A percentile compares a stretch with the other conserved stretches of the same genome.
Evolutionary conservation across 2,329 filamentous ascomycete species (phyloP).

Genomic region (Diaporthe humulicola): DNA sequence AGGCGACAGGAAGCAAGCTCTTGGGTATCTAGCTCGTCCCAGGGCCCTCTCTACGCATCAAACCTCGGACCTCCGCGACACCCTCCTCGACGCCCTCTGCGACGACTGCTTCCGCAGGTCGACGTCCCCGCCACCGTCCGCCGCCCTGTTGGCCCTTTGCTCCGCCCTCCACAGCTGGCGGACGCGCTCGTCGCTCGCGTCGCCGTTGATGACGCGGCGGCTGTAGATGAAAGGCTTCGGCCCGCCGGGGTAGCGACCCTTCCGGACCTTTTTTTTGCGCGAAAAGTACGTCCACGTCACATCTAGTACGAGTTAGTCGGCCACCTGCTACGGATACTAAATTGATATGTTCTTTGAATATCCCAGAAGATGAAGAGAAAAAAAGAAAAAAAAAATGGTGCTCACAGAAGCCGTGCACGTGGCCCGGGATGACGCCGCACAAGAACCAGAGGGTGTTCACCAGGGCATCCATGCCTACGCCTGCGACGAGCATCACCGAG

Average conservation of each 20-base stretch:
- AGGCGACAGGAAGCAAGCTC: background rate
- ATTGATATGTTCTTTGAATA: too few species aligned
- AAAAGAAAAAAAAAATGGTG: too few species aligned
- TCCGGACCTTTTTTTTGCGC: constrained; percentile 36
- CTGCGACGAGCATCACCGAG: constrained; percentile 47
- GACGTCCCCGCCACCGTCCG: background rate
- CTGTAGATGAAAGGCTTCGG: constrained; percentile 37
- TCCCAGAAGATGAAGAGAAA: too few species aligned
- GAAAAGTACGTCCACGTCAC: constrained; percentile 39
- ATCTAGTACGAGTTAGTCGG: too few species aligned
- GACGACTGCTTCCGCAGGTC: constrained; percentile 15
- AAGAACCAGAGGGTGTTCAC: constrained; percentile 56
- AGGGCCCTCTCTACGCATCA: background rate
- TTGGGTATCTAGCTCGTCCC: background rate
- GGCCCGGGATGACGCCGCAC: constrained; percentile 39
- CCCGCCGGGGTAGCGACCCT: constrained; percentile 37
- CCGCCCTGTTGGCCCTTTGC: constrained; percentile 20
- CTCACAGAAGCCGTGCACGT: constrained; percentile 39
- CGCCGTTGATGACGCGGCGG: constrained; percentile 35
- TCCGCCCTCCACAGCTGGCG: constrained; percentile 34
- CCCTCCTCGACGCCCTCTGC: background rate
- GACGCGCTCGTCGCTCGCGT: constrained; percentile 35
- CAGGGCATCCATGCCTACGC: constrained; percentile 69
- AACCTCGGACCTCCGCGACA: background rate
- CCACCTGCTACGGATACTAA: too few species aligned